phyloP scores from a whole-genome alignment of 78 protist species.

The Pelomyxa schiedti region DNA sequence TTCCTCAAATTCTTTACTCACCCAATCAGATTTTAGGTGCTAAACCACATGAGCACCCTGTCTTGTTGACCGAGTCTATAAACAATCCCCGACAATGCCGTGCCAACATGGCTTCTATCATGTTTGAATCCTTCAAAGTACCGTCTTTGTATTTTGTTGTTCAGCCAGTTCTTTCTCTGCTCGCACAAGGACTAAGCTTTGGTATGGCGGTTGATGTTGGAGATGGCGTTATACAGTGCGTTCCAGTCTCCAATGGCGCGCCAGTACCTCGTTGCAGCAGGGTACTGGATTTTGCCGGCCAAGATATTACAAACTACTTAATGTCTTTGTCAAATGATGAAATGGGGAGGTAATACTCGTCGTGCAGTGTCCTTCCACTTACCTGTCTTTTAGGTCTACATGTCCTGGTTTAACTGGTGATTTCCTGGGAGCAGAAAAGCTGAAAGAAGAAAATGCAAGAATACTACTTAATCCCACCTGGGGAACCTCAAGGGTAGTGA shows the following conservation, averaged over 20 bases:
- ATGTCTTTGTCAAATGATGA: slow-evolving; percentile 81
- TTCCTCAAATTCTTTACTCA: too few relatives aligned
- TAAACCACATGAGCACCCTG: slow-evolving; percentile 86
- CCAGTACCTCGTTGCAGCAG: slow-evolving; percentile 76
- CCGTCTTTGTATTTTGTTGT: slow-evolving; percentile 87
- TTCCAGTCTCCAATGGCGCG: slow-evolving; percentile 93
- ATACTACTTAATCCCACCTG: slow-evolving; percentile 64
- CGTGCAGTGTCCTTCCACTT: slow-evolving; percentile 45
- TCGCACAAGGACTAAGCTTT: slow-evolving; percentile 75
- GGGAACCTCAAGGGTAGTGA: slow-evolving; percentile 1
- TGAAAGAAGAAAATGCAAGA: slow-evolving; percentile 71
- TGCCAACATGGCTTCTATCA: slow-evolving; percentile 85
- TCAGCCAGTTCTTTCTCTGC: slow-evolving; percentile 88
- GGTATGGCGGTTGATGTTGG: slow-evolving; percentile 96
- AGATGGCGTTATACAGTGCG: slow-evolving; percentile 90
- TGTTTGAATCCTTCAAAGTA: slow-evolving; percentile 91
- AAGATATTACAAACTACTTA: slow-evolving; percentile 73
- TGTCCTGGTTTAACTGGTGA: too few relatives aligned
- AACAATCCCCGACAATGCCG: slow-evolving; percentile 94
- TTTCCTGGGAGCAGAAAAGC: too few relatives aligned
- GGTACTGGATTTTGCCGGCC: slow-evolving; percentile 87
- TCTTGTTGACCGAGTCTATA: slow-evolving; percentile 93
- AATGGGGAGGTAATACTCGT: slow-evolving; percentile 85
- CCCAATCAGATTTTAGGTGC: slow-evolving; percentile 88
- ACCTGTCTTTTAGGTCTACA: neutral